These are phyloP conservation scores for Aspergillus baeticus DNA, from an alignment of 495 filamentous ascomycete species.

Conservation along the genomic window DNA sequence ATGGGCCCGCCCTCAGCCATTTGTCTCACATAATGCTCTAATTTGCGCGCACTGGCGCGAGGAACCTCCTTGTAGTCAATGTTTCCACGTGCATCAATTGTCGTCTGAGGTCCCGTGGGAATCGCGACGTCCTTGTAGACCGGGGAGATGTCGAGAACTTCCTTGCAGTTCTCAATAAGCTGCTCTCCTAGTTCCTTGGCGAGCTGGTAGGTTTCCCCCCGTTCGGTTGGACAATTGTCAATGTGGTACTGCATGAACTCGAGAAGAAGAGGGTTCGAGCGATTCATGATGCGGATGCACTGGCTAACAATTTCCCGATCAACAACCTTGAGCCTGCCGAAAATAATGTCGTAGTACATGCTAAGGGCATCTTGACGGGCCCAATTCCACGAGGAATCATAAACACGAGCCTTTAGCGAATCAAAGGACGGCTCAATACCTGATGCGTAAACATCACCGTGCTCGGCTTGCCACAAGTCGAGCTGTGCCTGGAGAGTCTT, in stretches of 20 bases:
- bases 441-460: slow-evolving; percentile 91
- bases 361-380: slow-evolving; percentile 92
- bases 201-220: slow-evolving; percentile 94
- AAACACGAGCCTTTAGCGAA: slow-evolving; percentile 88
- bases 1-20: slow-evolving; percentile 99
- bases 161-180: slow-evolving; percentile 96
- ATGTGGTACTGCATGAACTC: slow-evolving; percentile 99
- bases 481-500: slow-evolving; percentile 86
- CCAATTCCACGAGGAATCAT: slow-evolving; percentile 99
- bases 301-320: slow-evolving; percentile 98
- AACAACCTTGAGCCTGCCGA: slow-evolving; percentile 86
- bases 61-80: slow-evolving; percentile 85
- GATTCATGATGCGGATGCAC: slow-evolving; percentile 99
- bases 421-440: slow-evolving; percentile 96
- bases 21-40: slow-evolving; percentile 97
- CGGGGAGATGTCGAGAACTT: slow-evolving; percentile 76
- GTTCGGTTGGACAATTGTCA: slow-evolving; percentile 95
- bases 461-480: slow-evolving; percentile 92
- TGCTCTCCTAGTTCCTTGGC: slow-evolving; percentile 94
- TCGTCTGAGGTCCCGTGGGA: slow-evolving; percentile 88
- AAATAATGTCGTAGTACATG: slow-evolving; percentile 99
- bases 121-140: slow-evolving; percentile 94
- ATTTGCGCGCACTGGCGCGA: slow-evolving; percentile 87
- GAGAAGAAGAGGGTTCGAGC: slow-evolving; percentile 88
- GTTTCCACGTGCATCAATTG: slow-evolving; percentile 84